Percentiles rank a stretch among this genome's conserved stretches.
phyloP scores from a whole-genome alignment of 208 protist genomes.

The Acanthamoeba sp. region DNA sequence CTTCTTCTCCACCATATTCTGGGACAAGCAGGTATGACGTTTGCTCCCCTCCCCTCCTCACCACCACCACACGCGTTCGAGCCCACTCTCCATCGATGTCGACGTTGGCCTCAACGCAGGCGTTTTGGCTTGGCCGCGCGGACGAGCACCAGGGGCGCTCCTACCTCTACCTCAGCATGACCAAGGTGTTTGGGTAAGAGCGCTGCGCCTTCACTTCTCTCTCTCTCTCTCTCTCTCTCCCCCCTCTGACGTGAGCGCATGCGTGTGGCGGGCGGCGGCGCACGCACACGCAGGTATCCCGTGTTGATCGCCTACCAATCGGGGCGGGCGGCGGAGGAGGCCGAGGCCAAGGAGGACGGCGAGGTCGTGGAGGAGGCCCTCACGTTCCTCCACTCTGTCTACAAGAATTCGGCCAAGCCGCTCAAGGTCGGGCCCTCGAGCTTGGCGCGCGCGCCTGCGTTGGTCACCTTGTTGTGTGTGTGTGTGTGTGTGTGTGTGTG shows the following conservation, averaged over 20 bases:
- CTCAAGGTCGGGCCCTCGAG: background rate
- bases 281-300: background rate
- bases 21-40: constrained; percentile 33
- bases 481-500: too few relatives aligned
- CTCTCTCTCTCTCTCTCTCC: too few relatives aligned
- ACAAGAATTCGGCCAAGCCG: constrained; percentile 36
- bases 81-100: too few relatives aligned
- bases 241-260: background rate
- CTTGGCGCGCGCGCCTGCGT: background rate
- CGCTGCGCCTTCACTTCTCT: too few relatives aligned
- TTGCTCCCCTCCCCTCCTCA: too few relatives aligned
- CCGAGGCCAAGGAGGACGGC: background rate
- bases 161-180: constrained; percentile 35
- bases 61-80: too few relatives aligned
- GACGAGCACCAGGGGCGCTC: background rate
- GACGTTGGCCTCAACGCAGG: too few relatives aligned
- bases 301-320: constrained; percentile 48
- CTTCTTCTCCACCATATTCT: constrained; percentile 49
- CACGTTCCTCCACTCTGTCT: background rate
- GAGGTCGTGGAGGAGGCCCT: background rate
- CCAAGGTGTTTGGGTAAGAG: constrained; percentile 12
- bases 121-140: background rate
- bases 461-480: background rate
- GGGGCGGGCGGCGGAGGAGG: background rate
- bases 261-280: background rate